A percentile compares a stretch with the other conserved stretches of the same genome.
phyloP scores from a whole-genome alignment of 305 asterid genomes.

The Plantago lanceolata region DNA sequence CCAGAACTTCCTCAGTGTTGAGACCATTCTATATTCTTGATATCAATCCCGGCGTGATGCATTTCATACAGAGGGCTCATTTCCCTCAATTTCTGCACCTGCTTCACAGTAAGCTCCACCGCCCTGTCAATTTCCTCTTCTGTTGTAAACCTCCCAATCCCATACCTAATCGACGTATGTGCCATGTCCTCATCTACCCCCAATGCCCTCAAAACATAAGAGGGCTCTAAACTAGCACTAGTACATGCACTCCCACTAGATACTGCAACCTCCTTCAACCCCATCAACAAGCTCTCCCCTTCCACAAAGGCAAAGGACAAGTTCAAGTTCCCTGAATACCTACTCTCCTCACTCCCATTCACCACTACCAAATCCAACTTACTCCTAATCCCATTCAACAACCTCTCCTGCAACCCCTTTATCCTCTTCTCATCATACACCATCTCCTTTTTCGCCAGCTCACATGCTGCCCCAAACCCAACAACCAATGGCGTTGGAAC shows the following conservation, averaged over 20 bases:
- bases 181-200: constrained; percentile 99
- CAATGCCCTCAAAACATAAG: constrained; percentile 88
- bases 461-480: constrained; percentile 92
- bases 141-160: constrained; percentile 92
- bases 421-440: constrained; percentile 75
- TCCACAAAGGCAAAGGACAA: constrained; percentile 88
- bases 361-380: constrained; percentile 79
- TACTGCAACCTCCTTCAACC: constrained; percentile 93
- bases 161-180: constrained; percentile 88
- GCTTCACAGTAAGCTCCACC: constrained; percentile 73
- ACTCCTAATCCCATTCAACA: constrained; percentile 60
- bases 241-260: constrained; percentile 98
- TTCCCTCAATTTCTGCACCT: constrained; percentile 90
- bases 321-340: constrained; percentile 85
- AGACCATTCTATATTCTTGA: constrained; percentile 83
- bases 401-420: constrained; percentile 52
- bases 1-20: constrained; percentile 46
- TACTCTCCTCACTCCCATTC: constrained; percentile 80
- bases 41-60: constrained; percentile 86
- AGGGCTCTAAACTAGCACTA: constrained; percentile 94
- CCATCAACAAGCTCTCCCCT: constrained; percentile 98
- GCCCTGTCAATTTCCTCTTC: constrained; percentile 86
- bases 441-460: constrained; percentile 87
- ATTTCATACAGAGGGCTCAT: constrained; percentile 96
- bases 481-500: constrained; percentile 92